Percentiles rank a stretch among this genome's conserved stretches.
Conservation (phyloP, 148 eudicot genomes). For the Vaccinium darrowii region DNA sequence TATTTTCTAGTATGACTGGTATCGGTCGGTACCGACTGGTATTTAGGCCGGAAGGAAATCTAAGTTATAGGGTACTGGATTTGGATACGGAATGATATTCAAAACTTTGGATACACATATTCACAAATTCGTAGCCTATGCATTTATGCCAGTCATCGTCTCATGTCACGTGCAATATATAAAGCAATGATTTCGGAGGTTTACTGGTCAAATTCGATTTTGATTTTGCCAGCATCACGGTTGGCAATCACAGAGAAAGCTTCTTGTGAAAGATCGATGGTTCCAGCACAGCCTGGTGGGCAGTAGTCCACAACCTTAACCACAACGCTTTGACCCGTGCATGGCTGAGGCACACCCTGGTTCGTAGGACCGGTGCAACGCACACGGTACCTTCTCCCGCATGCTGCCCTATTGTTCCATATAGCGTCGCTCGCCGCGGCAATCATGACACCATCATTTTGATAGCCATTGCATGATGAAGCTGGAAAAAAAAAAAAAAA, state of each 20-base stretch:
- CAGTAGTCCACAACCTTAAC: constrained; percentile 4
- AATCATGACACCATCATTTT: not conserved
- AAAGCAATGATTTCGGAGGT: not conserved
- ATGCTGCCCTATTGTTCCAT: constrained; percentile 4
- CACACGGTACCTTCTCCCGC: not conserved
- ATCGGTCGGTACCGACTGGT: too few species aligned
- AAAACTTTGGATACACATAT: too few species aligned
- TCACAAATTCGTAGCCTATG: not conserved
- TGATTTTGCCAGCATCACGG: constrained; percentile 22
- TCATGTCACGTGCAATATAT: not conserved
- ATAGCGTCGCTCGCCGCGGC: not conserved
- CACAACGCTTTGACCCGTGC: not conserved
- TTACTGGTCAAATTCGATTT: constrained; percentile 21
- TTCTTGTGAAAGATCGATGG: constrained; percentile 2
- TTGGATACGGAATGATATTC: too few species aligned
- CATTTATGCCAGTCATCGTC: not conserved
- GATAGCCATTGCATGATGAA: not conserved
- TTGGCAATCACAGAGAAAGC: not conserved
- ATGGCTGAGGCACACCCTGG: not conserved
- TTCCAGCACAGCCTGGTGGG: not conserved
- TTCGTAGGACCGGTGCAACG: constrained; percentile 2
- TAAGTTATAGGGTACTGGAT: too few species aligned
- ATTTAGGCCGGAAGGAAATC: too few species aligned
- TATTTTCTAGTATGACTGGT: too few species aligned
- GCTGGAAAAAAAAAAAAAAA: too few species aligned